phyloP scores from a whole-genome alignment of 345 rosid species.

The Moricandia moricandioides region DNA sequence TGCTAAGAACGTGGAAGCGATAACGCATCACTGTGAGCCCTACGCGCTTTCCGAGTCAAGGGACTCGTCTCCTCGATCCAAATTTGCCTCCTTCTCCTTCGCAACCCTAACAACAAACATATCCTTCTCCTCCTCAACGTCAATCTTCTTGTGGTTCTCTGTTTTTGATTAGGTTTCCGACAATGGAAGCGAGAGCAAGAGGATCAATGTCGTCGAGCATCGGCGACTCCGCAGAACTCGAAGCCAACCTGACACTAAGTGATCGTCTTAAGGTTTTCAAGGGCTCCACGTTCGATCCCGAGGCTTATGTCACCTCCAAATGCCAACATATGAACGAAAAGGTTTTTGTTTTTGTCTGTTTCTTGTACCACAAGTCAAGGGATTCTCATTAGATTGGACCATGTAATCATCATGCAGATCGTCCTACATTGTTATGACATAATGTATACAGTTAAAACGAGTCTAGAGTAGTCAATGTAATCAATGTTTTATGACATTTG shows the following conservation, averaged over 20 bases:
- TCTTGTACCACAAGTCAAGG: background rate
- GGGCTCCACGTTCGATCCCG: slow-evolving; percentile 64
- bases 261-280: slow-evolving; percentile 83
- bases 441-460: background rate
- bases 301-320: slow-evolving; percentile 62
- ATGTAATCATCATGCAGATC: too few relatives aligned
- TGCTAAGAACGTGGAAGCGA: slow-evolving; percentile 26
- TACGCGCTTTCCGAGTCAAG: slow-evolving; percentile 15
- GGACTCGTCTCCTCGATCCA: background rate
- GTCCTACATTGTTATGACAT: background rate
- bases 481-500: background rate
- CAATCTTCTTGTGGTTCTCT: background rate
- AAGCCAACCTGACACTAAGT: slow-evolving; percentile 56
- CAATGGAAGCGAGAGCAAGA: slow-evolving; percentile 32
- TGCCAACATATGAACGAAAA: slow-evolving; percentile 79
- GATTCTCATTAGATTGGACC: background rate
- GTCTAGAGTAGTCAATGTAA: background rate
- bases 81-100: slow-evolving; percentile 23
- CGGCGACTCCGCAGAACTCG: slow-evolving; percentile 67
- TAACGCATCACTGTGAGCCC: background rate
- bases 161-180: background rate
- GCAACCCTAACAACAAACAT: background rate
- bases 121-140: background rate
- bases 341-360: slow-evolving; percentile 38
- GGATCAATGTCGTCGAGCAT: slow-evolving; percentile 46